Base-by-base conservation (phyloP, 768 basidiomycete genomes). In the Tulasnella sp. region DNA sequence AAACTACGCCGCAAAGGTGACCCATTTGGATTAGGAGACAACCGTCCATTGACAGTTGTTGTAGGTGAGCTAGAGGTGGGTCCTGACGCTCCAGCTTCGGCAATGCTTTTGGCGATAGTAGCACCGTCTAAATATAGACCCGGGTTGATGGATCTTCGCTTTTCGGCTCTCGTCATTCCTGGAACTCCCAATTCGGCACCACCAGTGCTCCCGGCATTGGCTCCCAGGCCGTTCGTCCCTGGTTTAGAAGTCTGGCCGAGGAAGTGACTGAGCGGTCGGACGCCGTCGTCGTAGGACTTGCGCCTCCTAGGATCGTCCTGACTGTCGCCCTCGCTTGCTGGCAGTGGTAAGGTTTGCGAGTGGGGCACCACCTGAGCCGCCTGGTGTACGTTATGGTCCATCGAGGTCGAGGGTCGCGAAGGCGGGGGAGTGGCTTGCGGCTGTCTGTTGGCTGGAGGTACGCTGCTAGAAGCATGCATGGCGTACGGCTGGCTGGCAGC, bases 91-190 rank as follows among this genome's bases (percentile, higher is more conserved):
- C 31, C 45, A 22, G 52, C 49, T 29, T 49, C 40, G 49, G 40
- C 40, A 34, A 37, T 25, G 14, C 29, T 67, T 49, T 49, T 49
- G 3, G 73, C 34, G 22, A 42, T 39, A 0, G 19, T 45, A 11
- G 71, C 80, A 72, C 82, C 80, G 74, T 82, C 84, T 77, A 88
- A 82, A 8, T 84, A 80, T 64, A 86, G 81, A 4, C 81, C 85
- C 1, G 89, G 89, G 75, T 88, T 89, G 77, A 89, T 89, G 4
- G 89, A 89, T 29, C 86, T 83, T 15, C 89, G 83, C 67, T 85
- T 86, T 34, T 86, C 87, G 0, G 84, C 82, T 42, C 86, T 84
- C 6, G 82, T 82, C 0, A 83, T 83, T 75, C 71, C 79, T 77
- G 83, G 79, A 3, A 83, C 80, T 5, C 82, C 83, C 5, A 84